Evolutionary conservation across 148 eudicot genomes (phyloP).

Genomic region (Tetragonia tetragonoides): DNA sequence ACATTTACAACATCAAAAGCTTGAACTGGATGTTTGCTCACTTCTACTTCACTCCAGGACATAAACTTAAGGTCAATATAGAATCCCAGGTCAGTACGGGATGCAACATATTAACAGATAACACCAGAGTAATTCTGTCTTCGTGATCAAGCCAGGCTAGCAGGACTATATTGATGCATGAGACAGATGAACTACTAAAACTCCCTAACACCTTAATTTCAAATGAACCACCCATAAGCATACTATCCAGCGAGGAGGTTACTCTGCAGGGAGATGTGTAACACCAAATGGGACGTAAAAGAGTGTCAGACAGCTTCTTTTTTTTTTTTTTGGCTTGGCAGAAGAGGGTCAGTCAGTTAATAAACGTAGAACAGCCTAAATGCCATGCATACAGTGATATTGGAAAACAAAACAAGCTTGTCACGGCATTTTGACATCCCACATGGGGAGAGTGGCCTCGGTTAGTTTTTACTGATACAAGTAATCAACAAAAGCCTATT

Average conservation of each 20-base stretch:
- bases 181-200: too few relatives aligned
- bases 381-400: neutral
- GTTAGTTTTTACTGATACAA: neutral
- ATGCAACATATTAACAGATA: neutral
- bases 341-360: neutral
- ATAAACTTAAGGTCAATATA: neutral
- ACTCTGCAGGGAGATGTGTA: neutral
- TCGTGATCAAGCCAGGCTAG: neutral
- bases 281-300: neutral
- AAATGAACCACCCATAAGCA: neutral
- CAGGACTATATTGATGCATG: neutral
- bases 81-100: neutral
- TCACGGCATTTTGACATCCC: neutral
- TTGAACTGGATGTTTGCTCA: neutral
- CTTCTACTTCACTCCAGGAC: neutral
- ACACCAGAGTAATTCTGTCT: neutral
- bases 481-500: neutral
- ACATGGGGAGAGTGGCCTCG: neutral
- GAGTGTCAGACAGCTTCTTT: neutral
- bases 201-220: too few relatives aligned
- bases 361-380: neutral
- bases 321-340: too few relatives aligned
- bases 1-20: neutral
- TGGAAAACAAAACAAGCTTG: neutral
- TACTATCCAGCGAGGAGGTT: neutral